Conservation (phyloP, 805 yeast species). For the Myxozyma melibiosi region DNA sequence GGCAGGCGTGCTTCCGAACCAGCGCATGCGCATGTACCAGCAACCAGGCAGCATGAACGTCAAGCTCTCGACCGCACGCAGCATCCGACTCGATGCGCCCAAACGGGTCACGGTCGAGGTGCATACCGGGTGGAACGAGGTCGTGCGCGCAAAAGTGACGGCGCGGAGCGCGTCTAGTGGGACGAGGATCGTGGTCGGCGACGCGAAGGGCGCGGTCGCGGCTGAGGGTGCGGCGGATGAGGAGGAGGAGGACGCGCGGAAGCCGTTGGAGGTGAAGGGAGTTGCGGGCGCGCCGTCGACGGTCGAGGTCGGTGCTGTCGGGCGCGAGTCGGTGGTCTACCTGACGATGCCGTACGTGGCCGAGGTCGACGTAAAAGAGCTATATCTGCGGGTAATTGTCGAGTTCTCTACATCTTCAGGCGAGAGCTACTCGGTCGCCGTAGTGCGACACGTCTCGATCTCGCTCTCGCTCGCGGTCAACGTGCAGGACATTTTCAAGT, state of each 20-base stretch:
- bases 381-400: slow-evolving; percentile 35
- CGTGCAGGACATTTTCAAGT: slow-evolving; percentile 75
- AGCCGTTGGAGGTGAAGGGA: not conserved
- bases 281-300: not conserved
- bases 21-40: slow-evolving; percentile 17
- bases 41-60: slow-evolving; percentile 32
- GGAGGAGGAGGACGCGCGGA: not conserved
- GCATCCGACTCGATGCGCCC: slow-evolving; percentile 18
- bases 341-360: slow-evolving; percentile 40
- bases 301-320: slow-evolving; percentile 11
- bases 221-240: not conserved
- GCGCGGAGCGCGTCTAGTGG: slow-evolving; percentile 29
- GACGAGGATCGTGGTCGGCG: slow-evolving; percentile 8
- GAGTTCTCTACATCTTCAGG: slow-evolving; percentile 34
- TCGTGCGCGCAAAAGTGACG: slow-evolving; percentile 10
- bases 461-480: slow-evolving; percentile 67
- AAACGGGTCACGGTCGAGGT: slow-evolving; percentile 16
- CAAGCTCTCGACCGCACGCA: slow-evolving; percentile 8
- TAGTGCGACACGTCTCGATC: slow-evolving; percentile 15
- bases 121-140: slow-evolving; percentile 32
- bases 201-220: slow-evolving; percentile 4
- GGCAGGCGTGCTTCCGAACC: slow-evolving; percentile 4
- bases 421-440: slow-evolving; percentile 35
- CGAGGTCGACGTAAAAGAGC: slow-evolving; percentile 34
- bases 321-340: slow-evolving; percentile 10